Base-by-base conservation (phyloP, 2,329 filamentous ascomycete species). In the Fusarium hostae region DNA sequence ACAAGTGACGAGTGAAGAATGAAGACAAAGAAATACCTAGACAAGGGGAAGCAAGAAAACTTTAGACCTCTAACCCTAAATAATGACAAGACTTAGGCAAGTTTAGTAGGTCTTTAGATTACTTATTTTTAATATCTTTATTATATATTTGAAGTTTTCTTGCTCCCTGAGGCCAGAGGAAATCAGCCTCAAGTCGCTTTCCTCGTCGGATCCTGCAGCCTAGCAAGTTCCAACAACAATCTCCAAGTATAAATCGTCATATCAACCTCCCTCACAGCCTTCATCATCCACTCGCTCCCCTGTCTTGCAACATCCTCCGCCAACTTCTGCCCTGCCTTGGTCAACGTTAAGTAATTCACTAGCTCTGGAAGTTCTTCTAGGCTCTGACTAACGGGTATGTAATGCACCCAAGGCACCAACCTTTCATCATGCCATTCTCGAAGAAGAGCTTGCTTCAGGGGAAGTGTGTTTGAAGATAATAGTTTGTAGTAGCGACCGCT, bases 191-290 rank as follows among this genome's bases (percentile, higher is more conserved):
- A 55, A 18, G 24, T 56, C 3, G 59, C 64, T 32, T 59, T 24
- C 12, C 76, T 66, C 4, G 68, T 45, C 9, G 76, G 77, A 57
- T 86, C 82, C 63, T 82, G 79, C 11, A 85, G 47, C 52, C 84
- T 80, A 22, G 80, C 82, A 54, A 85, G 84, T 81, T 92, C 90
- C 28, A 92, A 74, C 72, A 92, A 68, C 63, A 92, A 75, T 54
- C 90, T 81, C 72, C 91, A 91, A 32, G 88, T 82, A 81, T 90
- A 91, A 4, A 88, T 82, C 32, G 86, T 83, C 73, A 90, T 84
- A 75, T 92, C 89, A 40, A 87, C 84, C 47, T 88, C 86, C 44
- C 89, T 77, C 37, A 92, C 73, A 15, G 85, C 86, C 71, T 81
- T 84, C 0, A 72, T 75, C 50, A 85, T 85, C 90, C 90, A 92